Conservation (phyloP, 2,329 filamentous ascomycete genomes). For the Phialophora verrucosa region DNA sequence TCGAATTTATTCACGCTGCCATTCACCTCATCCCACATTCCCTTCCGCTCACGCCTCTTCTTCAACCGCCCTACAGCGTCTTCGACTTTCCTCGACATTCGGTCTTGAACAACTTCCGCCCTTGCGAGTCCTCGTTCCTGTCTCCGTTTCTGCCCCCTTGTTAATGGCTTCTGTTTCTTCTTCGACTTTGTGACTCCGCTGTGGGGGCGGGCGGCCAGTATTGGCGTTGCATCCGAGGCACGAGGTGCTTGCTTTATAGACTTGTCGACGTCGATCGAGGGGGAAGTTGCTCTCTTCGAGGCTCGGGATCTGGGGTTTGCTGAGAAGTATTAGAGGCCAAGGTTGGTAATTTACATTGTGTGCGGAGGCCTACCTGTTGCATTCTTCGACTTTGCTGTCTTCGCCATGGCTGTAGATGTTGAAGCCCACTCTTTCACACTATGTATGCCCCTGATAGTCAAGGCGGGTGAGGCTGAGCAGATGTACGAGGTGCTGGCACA, state of each 20-base stretch:
- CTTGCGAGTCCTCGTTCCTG: conserved; percentile 62
- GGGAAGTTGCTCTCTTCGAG: conserved; percentile 62
- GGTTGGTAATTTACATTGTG: background rate
- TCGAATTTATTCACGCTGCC: conserved; percentile 40
- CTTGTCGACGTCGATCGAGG: conserved; percentile 59
- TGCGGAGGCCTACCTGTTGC: conserved; percentile 19
- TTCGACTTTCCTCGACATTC: conserved; percentile 60
- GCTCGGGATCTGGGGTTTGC: conserved; percentile 64
- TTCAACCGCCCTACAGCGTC: conserved; percentile 59
- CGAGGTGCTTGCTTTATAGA: conserved; percentile 53
- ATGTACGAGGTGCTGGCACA: background rate
- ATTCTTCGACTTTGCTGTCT: conserved; percentile 29
- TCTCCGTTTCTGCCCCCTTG: conserved; percentile 59
- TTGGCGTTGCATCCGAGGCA: conserved; percentile 45
- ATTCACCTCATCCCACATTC: conserved; percentile 53
- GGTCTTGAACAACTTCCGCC: conserved; percentile 61
- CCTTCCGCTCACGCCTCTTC: conserved; percentile 54
- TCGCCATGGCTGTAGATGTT: conserved; percentile 37
- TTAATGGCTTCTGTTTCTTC: conserved; percentile 56
- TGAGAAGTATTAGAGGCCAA: conserved; percentile 40
- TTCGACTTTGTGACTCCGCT: conserved; percentile 61
- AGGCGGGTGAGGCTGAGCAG: background rate
- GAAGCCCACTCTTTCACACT: background rate
- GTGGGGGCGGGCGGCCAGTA: conserved; percentile 51
- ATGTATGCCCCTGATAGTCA: background rate